Evolutionary conservation across 225 moss, liverwort and hornwort species (phyloP).

Genomic region (Polytrichum formosum): DNA sequence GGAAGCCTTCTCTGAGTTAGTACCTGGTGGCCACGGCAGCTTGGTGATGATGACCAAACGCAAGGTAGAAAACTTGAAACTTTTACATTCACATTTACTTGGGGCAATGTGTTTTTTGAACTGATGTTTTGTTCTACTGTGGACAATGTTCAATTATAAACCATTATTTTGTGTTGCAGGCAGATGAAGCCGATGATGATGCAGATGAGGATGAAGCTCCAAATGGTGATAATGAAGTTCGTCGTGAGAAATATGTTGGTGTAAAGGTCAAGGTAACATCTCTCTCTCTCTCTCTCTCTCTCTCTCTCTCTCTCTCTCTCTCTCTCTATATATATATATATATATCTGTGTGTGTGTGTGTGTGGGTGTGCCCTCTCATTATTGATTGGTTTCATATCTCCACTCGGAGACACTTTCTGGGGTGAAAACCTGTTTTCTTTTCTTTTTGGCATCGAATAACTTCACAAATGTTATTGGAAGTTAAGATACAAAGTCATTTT

Average conservation of each 20-base stretch:
- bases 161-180: slow-evolving; percentile 29
- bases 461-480: neutral
- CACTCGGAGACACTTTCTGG: neutral
- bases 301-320: neutral
- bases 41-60: slow-evolving; percentile 99
- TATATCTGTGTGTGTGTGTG: too few species aligned
- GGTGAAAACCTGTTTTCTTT: neutral
- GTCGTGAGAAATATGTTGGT: slow-evolving; percentile 93
- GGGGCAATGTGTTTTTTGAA: neutral
- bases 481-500: neutral
- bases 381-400: too few species aligned
- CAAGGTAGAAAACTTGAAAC: slow-evolving; percentile 30
- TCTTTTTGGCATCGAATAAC: neutral
- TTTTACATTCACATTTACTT: neutral
- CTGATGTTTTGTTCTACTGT: neutral
- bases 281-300: too few species aligned
- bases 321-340: too few species aligned
- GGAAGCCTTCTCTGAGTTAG: slow-evolving; percentile 86
- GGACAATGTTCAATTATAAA: neutral
- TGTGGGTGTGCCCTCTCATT: too few species aligned
- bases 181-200: slow-evolving; percentile 79
- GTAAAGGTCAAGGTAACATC: slow-evolving; percentile 82
- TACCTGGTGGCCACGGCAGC: slow-evolving; percentile 84
- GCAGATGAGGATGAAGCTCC: slow-evolving; percentile 74
- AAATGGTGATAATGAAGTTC: slow-evolving; percentile 67